Percentiles rank a stretch among this genome's conserved stretches.
Conservation (phyloP, 805 yeast genomes). For the Kazachstania africana region DNA sequence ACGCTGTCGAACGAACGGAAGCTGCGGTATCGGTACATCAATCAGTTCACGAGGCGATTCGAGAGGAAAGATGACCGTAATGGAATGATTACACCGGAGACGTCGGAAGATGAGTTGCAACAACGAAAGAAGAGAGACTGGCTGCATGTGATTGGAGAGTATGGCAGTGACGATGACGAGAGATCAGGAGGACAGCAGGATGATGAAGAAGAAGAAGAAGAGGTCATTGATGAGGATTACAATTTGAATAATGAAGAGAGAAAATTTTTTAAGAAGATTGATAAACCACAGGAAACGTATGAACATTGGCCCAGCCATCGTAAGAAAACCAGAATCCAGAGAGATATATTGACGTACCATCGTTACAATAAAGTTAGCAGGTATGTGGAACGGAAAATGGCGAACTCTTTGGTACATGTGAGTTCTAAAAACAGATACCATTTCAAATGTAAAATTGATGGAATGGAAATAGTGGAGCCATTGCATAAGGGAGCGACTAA, state of each 20-base stretch:
- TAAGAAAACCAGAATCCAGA: conserved; percentile 11
- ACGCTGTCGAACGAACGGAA: conserved; percentile 13
- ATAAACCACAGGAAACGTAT: conserved; percentile 22
- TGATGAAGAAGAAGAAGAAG: conserved; percentile 8
- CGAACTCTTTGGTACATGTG: conserved; percentile 8
- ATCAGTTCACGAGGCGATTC: conserved; percentile 11
- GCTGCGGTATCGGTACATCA: conserved; percentile 20
- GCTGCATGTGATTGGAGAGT: conserved; percentile 14
- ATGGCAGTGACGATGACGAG: not conserved
- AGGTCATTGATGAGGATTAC: conserved; percentile 1
- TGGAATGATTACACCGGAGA: conserved; percentile 16
- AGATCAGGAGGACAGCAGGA: conserved; percentile 8
- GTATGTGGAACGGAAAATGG: conserved; percentile 7
- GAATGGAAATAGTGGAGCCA: not conserved
- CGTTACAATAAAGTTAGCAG: conserved; percentile 11
- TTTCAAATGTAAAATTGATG: conserved; percentile 1
- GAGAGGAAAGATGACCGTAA: conserved; percentile 1
- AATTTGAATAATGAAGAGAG: conserved; percentile 12
- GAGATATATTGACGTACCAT: conserved; percentile 11
- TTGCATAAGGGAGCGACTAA: conserved; percentile 4
- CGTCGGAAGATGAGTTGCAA: conserved; percentile 2
- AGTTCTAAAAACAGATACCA: conserved; percentile 3
- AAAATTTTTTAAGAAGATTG: conserved; percentile 16
- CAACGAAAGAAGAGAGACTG: conserved; percentile 11
- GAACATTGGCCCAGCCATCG: conserved; percentile 19